Base-by-base conservation (phyloP, 805 yeast species). In the Cyberlindnera mrakii region DNA sequence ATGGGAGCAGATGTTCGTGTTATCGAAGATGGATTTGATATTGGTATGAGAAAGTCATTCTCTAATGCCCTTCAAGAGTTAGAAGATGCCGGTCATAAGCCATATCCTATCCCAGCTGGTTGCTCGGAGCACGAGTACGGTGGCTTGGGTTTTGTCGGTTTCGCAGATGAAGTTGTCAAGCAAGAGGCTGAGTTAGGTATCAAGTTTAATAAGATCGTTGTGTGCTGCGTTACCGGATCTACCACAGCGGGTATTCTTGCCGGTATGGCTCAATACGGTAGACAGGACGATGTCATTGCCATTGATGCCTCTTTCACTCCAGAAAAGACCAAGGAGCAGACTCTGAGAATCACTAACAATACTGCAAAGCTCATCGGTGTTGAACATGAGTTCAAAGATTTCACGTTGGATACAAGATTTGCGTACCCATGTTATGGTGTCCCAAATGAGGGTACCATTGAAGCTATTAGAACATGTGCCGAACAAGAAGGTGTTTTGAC, bases 1-100 rank as follows among this genome's bases (percentile, higher is more conserved):
- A 47, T 47, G 50, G 50, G 50, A 32, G 50, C 50, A 17, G 50
- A 47, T 33, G 50, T 47, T 34, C 47, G 50, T 40, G 50, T 47
- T 40, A 47, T 47, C 30, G 48, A 44, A 27, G 50, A 47, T 39
- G 43, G 43, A 25, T 47, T 47, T 36, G 50, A 47, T 44, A 47
- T 47, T 31, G 50, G 50, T 37, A 47, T 47, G 39, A 47, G 50
- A 44, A 41, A 47, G 41, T 47, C 50, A 19, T 47, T 47, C 39
- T 37, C 43, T 37, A 40, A 42, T 37, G 50, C 50, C 4, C 37
- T 47, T 13, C 14, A 35, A 20, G 50, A 47, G 41, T 29, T 47
- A 20, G 46, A 47, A 39, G 47, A 20, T 37, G 35, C 41, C 33
- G 50, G 50, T 19, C 41, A 36, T 37, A 47, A 35, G 30, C 50